Evolutionary conservation across 2,329 filamentous ascomycete species (phyloP), one percentile per base, ranked within the genome.

Genomic region (Myotisia sp.): DNA sequence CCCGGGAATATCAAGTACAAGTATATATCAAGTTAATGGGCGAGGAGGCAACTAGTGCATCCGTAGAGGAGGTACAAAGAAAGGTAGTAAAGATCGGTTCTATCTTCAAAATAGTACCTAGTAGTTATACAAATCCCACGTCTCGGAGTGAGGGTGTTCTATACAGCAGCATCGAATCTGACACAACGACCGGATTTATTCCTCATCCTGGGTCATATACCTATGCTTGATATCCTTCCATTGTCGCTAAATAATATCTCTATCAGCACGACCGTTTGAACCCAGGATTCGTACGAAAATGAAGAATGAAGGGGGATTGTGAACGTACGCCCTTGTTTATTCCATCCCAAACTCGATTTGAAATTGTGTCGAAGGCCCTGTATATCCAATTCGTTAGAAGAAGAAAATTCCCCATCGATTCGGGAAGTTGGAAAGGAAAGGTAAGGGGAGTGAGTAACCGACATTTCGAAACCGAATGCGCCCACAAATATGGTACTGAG

Each of bases 211-310:
- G 63, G 81, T 64, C 52, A 92, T 61, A 63, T 93, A 98, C 63
- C 72, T 78, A 61, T 77, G 67, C 67, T 92, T 87, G 68, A 98
- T 94, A 61, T 98, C 90, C 74, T 94, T 94, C 90, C 90, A 95
- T 92, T 94, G 87, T 55, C 87, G 84, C 87, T 95, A n/a, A 24
- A 32, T 8, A 10, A 13, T 6, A n/a, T n/a, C n/a, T n/a, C n/a
- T n/a, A n/a, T n/a, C n/a, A n/a, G n/a, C n/a, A n/a, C n/a, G n/a
- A n/a, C n/a, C n/a, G n/a, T n/a, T n/a, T n/a, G n/a, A n/a, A n/a
- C n/a, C n/a, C n/a, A n/a, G n/a, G n/a, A n/a, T n/a, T n/a, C n/a
- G n/a, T n/a, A n/a, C n/a, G n/a, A n/a, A n/a, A n/a, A 34, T 26
- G 29, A 6, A 18, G 6, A 33, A 20, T 14, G 10, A 16, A 28